A percentile compares a stretch with the other conserved stretches of the same genome.
Evolutionary conservation across 169 alveolate species (phyloP).

Genomic region (Cyclospora cayetanensis): DNA sequence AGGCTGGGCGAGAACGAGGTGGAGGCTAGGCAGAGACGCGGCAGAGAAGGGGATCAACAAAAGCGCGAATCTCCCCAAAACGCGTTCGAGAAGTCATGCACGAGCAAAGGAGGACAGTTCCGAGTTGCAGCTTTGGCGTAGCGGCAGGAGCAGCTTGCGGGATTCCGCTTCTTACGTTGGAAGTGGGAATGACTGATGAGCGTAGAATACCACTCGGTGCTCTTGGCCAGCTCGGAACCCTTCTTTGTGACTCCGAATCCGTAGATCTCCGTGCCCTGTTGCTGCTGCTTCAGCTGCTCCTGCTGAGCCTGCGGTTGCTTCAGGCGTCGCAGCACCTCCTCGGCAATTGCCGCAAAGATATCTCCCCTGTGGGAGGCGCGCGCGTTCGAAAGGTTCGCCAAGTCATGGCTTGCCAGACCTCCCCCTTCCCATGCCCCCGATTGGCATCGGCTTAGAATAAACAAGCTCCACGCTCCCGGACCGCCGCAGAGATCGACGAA

Average conservation of each 20-base stretch:
- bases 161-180: not conserved
- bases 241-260: conserved; percentile 16
- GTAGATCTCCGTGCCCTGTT: not conserved
- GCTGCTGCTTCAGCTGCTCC: not conserved
- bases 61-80: too few species aligned
- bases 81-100: not conserved
- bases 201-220: not conserved
- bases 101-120: not conserved
- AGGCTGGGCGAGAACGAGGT: not conserved
- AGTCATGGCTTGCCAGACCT: too few species aligned
- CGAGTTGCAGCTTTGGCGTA: not conserved
- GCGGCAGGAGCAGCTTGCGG: not conserved
- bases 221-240: not conserved
- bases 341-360: not conserved
- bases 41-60: not conserved
- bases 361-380: not conserved
- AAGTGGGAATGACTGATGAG: conserved; percentile 22
- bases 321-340: not conserved
- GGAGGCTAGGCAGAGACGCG: not conserved
- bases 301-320: not conserved
- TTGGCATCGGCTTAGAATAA: not conserved
- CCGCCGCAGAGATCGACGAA: conserved; percentile 60
- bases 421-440: not conserved
- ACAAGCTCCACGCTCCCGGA: conserved; percentile 64
- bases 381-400: too few species aligned